Conservation (phyloP, 2,329 filamentous ascomycete species). For the Knufia fluminis region DNA sequence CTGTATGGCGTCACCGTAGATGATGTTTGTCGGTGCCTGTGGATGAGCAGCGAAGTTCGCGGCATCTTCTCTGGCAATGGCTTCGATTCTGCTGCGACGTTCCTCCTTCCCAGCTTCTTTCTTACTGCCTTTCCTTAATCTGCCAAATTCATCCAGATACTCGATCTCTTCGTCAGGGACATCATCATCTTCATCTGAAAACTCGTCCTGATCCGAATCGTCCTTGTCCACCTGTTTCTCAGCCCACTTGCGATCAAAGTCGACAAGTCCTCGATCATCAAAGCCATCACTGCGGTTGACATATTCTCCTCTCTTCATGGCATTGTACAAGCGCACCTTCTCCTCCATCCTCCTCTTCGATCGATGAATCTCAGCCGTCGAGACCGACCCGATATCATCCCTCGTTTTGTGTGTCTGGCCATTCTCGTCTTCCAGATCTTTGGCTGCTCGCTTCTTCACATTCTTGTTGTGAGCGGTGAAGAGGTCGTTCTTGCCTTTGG, state of each 20-base stretch:
- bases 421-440: conserved; percentile 46
- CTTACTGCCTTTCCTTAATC: conserved; percentile 63
- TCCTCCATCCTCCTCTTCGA: conserved; percentile 77
- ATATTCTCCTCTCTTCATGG: conserved; percentile 83
- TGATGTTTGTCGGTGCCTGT: conserved; percentile 57
- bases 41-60: conserved; percentile 55
- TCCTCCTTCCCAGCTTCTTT: conserved; percentile 58
- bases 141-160: conserved; percentile 85
- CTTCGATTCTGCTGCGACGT: conserved; percentile 44
- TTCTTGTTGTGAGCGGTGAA: conserved; percentile 59
- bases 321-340: conserved; percentile 79
- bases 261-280: conserved; percentile 54
- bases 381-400: conserved; percentile 51
- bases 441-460: conserved; percentile 52
- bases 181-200: conserved; percentile 29
- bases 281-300: conserved; percentile 34
- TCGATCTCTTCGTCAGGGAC: conserved; percentile 57
- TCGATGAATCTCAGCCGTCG: conserved; percentile 50
- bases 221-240: conserved; percentile 47
- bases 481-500: conserved; percentile 56
- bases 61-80: conserved; percentile 50
- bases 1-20: conserved; percentile 81
- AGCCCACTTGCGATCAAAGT: conserved; percentile 95
- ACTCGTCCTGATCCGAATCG: conserved; percentile 28
- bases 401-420: conserved; percentile 53